Evolutionary conservation across 768 basidiomycete species (phyloP), one percentile per base, ranked within the genome.

Genomic region (Psilocybe sp.): DNA sequence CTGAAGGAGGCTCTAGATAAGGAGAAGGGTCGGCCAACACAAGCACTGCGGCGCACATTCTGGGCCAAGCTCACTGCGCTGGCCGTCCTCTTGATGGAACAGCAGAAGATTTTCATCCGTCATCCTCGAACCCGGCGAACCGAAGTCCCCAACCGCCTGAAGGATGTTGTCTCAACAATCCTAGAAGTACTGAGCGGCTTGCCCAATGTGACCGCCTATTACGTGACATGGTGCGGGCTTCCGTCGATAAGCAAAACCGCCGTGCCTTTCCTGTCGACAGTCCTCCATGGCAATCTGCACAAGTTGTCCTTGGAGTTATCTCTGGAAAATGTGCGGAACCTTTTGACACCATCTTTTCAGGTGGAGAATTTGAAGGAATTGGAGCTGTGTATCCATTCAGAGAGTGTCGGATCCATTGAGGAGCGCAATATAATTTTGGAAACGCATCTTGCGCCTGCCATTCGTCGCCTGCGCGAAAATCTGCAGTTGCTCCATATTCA

Each of bases 141-240:
- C 5, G 63, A 60, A 19, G 59, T 65, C 6, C 63, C 69, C 23
- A 65, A 60, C 43, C 66, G 65, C 9, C 60, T 68, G 2, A 67
- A 71, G 34, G 73, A 77, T 42, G 57, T 77, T 16, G 67, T 74
- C 6, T 64, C 66, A 39, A 59, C 69, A 12, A 64, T 79, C 63
- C 60, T 72, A 11, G 69, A 77, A 19, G 71, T 76, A 15, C 68
- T 80, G 15, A 65, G 66, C 14, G 65, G 69, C 1, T 66, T 80
- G 7, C 74, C 73, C 15, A 72, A 76, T 46, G 64, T 80, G 10
- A 72, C 69, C 12, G 73, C 77, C 55, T 77, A 77, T 58, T 73
- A 78, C 50, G 73, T 80, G 50, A 72, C 73, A 35, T 80, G 77
- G 78, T 70, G 64, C 32, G 74, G 75, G 14, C 66, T 75, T 15